These are phyloP conservation scores for Ligustrum vulgare DNA, from an alignment of 257 asterid species.

Conservation along the genomic window DNA sequence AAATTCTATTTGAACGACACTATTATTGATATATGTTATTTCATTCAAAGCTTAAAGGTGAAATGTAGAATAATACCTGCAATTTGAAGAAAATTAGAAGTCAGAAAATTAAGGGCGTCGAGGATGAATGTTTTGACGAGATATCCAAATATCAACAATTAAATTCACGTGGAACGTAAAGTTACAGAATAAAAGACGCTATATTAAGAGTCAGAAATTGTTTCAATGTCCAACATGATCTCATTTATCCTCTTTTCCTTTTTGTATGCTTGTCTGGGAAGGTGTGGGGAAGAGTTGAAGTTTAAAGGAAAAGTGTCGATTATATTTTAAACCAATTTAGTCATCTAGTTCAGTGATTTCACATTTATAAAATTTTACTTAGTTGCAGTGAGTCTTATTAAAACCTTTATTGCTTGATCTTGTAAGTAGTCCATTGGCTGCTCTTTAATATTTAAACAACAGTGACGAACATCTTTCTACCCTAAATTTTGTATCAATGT, in stretches of 20 bases:
- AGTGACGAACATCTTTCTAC: conserved; percentile 1
- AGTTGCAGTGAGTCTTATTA: too few species aligned
- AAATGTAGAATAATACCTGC: conserved; percentile 27
- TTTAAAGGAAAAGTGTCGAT: background rate
- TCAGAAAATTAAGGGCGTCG: conserved; percentile 20
- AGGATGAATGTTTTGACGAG: background rate
- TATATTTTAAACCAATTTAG: conserved; percentile 2
- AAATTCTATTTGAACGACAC: conserved; percentile 4
- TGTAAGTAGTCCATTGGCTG: background rate
- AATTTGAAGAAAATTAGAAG: conserved; percentile 18
- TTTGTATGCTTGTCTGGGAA: background rate
- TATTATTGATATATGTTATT: conserved; percentile 13
- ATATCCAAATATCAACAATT: conserved; percentile 1
- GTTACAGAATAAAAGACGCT: conserved; percentile 1
- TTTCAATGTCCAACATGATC: background rate
- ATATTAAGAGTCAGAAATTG: conserved; percentile 6
- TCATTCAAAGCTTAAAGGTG: conserved; percentile 21
- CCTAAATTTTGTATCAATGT: conserved; percentile 1
- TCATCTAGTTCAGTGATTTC: background rate
- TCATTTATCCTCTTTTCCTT: background rate
- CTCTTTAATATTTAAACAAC: background rate
- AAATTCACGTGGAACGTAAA: conserved; percentile 7
- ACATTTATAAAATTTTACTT: conserved; percentile 3
- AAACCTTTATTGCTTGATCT: background rate
- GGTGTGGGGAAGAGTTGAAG: background rate